phyloP scores from a whole-genome alignment of 1,139 yeast species.

The Yamadazyma taylorii region DNA sequence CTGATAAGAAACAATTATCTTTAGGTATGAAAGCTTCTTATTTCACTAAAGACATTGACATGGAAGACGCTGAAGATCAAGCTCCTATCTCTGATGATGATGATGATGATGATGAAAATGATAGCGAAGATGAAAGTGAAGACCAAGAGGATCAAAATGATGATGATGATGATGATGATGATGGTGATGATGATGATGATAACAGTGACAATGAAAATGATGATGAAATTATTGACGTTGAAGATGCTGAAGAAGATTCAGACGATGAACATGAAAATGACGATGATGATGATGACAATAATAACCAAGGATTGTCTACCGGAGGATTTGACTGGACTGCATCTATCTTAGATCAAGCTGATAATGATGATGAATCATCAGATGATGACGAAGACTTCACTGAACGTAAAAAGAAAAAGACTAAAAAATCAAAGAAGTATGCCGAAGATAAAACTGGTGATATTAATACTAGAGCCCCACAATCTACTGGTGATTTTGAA shows the following conservation, averaged over 20 bases:
- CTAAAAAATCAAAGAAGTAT: constrained; percentile 41
- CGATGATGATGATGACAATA: constrained; percentile 19
- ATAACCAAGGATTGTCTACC: constrained; percentile 64
- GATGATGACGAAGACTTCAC: constrained; percentile 56
- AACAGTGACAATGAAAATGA: constrained; percentile 20
- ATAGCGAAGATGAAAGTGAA: constrained; percentile 26
- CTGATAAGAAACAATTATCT: constrained; percentile 70
- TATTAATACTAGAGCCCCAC: constrained; percentile 81
- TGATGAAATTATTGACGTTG: constrained; percentile 26
- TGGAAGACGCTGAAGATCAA: constrained; percentile 30
- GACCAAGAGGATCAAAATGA: constrained; percentile 21
- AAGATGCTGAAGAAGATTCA: constrained; percentile 20
- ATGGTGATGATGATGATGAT: constrained; percentile 22
- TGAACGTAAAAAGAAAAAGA: constrained; percentile 47
- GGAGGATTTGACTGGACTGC: constrained; percentile 95
- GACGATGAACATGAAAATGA: constrained; percentile 23
- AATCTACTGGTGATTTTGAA: constrained; percentile 88
- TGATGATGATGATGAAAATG: constrained; percentile 24
- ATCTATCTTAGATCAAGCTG: constrained; percentile 77
- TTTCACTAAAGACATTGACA: constrained; percentile 50
- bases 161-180: constrained; percentile 28
- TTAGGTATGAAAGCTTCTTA: constrained; percentile 95
- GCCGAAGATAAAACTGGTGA: constrained; percentile 85
- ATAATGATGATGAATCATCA: constrained; percentile 53
- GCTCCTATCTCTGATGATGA: constrained; percentile 26